phyloP scores from a whole-genome alignment of 345 rosid species.

The Lepidium didymum region DNA sequence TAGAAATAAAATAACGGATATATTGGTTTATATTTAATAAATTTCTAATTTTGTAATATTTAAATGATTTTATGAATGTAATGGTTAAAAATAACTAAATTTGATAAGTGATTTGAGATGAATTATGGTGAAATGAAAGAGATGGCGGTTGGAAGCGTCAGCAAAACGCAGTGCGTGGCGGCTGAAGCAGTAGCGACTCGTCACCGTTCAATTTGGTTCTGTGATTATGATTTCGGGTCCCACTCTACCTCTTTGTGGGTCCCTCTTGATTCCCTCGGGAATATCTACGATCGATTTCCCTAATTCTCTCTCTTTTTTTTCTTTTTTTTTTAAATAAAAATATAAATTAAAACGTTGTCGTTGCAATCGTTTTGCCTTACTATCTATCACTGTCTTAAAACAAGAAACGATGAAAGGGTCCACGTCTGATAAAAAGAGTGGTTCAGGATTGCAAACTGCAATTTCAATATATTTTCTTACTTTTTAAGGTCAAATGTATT shows the following conservation, averaged over 20 bases:
- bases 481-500: slow-evolving; percentile 13
- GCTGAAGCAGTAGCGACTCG: slow-evolving; percentile 47
- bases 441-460: slow-evolving; percentile 21
- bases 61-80: too few relatives aligned
- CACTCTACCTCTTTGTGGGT: slow-evolving; percentile 14
- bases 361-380: background rate
- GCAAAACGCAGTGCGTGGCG: slow-evolving; percentile 14
- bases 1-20: too few relatives aligned
- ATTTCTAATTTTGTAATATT: too few relatives aligned
- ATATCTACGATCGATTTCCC: slow-evolving; percentile 15
- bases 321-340: background rate
- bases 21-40: too few relatives aligned
- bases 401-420: slow-evolving; percentile 4
- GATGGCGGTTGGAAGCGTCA: slow-evolving; percentile 3
- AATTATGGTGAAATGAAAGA: background rate
- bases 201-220: slow-evolving; percentile 42
- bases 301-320: background rate
- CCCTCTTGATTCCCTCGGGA: slow-evolving; percentile 14
- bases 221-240: slow-evolving; percentile 16
- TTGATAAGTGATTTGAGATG: too few relatives aligned
- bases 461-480: slow-evolving; percentile 1
- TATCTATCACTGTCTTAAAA: slow-evolving; percentile 2
- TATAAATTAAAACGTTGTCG: slow-evolving; percentile 3
- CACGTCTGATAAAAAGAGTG: slow-evolving; percentile 23
- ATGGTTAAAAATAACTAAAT: too few relatives aligned